These are phyloP conservation scores for Dioscorea dumetorum DNA, from an alignment of 106 monocot species.

Conservation along the genomic window DNA sequence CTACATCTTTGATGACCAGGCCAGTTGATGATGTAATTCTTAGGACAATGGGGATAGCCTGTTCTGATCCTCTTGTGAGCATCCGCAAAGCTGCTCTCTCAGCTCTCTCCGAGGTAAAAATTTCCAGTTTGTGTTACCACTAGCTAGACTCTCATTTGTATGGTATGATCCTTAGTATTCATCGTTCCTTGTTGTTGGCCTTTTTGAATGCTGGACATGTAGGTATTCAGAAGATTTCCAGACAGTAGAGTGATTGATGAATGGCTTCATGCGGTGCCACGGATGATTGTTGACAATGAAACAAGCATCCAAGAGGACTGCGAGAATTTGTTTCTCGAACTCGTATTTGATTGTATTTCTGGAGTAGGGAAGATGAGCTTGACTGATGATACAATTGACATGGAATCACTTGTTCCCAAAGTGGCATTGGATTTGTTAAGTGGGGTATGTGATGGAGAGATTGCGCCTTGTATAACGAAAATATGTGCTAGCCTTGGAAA, in stretches of 20 bases:
- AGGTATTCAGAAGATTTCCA: constrained; percentile 69
- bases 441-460: constrained; percentile 67
- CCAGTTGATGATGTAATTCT: constrained; percentile 58
- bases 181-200: constrained; percentile 1
- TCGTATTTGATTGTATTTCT: constrained; percentile 72
- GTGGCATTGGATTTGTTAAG: constrained; percentile 44
- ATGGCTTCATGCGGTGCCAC: constrained; percentile 89
- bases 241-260: constrained; percentile 53
- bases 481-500: constrained; percentile 89
- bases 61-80: constrained; percentile 87
- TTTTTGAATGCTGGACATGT: constrained; percentile 8
- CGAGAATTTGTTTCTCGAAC: constrained; percentile 90
- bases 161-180: neutral
- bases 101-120: constrained; percentile 69
- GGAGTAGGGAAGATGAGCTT: constrained; percentile 23
- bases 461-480: constrained; percentile 65
- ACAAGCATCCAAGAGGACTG: constrained; percentile 92
- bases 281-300: constrained; percentile 79
- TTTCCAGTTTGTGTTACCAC: neutral
- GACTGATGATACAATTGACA: constrained; percentile 11
- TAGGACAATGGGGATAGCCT: constrained; percentile 53
- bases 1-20: constrained; percentile 42
- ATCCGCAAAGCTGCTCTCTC: constrained; percentile 80
- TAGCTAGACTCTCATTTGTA: neutral
- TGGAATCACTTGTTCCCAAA: constrained; percentile 52